Evolutionary conservation across 306 rosid species (phyloP).

Genomic region (Prunus armeniaca): DNA sequence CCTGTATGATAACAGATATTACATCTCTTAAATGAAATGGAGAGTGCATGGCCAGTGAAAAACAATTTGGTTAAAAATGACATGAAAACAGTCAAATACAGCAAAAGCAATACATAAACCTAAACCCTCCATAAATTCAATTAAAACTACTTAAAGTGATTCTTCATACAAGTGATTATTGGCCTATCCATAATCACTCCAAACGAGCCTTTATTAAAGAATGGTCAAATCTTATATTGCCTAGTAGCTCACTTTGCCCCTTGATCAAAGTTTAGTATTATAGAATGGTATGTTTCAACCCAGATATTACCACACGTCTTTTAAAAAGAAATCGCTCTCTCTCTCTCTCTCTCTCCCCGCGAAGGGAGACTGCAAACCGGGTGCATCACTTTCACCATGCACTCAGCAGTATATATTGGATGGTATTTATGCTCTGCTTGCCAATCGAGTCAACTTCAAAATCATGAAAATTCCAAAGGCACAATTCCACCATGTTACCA

Average conservation of each 20-base stretch:
- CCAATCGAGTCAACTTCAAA: slow-evolving; percentile 54
- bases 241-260: no score
- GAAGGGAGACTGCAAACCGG: background rate
- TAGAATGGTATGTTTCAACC: no score
- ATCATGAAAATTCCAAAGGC: slow-evolving; percentile 41
- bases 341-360: no score
- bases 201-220: no score
- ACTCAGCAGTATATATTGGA: slow-evolving; percentile 39
- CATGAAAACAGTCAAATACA: background rate
- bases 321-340: no score
- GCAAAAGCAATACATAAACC: slow-evolving; percentile 42
- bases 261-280: no score
- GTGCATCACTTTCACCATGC: slow-evolving; percentile 58
- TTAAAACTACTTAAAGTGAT: no score
- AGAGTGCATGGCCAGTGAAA: background rate
- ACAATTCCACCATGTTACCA: slow-evolving; percentile 23
- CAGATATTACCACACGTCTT: no score
- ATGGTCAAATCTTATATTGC: no score
- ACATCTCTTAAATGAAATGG: background rate
- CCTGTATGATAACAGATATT: slow-evolving; percentile 40
- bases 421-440: slow-evolving; percentile 53
- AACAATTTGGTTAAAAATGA: background rate
- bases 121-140: no score
- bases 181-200: no score
- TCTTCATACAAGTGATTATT: no score